These are phyloP conservation scores for Prunus kanzakura DNA, from an alignment of 306 rosid genomes.

Conservation along the genomic window DNA sequence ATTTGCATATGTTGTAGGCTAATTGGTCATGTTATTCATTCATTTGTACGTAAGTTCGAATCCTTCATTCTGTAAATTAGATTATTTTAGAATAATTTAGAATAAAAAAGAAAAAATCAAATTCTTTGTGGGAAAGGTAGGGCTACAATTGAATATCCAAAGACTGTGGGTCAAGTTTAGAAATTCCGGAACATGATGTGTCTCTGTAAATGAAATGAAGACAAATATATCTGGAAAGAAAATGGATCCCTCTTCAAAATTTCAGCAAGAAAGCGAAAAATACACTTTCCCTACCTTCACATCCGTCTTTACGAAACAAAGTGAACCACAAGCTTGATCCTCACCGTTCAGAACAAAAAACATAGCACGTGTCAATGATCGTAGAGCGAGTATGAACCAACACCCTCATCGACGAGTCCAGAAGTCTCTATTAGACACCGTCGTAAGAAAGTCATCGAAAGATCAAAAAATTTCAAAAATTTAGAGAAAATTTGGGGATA, in stretches of 20 bases:
- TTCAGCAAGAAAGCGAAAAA: neutral
- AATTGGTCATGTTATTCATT: no score
- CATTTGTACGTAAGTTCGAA: no score
- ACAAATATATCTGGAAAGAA: conserved; percentile 3
- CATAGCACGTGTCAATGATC: neutral
- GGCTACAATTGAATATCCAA: conserved; percentile 6
- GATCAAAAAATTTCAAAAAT: neutral
- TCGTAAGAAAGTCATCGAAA: neutral
- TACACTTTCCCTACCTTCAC: neutral
- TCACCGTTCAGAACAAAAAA: neutral
- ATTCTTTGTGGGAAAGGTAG: neutral
- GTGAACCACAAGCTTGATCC: neutral
- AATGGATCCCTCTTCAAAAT: conserved; percentile 12
- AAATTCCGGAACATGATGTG: conserved; percentile 10
- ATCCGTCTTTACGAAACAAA: neutral
- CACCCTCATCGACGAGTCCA: neutral
- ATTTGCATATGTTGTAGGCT: no score
- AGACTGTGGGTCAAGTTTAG: neutral
- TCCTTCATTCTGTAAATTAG: no score
- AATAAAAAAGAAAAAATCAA: no score
- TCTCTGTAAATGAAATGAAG: neutral
- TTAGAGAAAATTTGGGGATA: conserved; percentile 6
- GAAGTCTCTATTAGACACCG: neutral
- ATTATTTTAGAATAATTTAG: no score
- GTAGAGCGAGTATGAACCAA: neutral